These are phyloP conservation scores for Avena atlantica DNA, from an alignment of 176 grass and related monocot genomes.

Conservation along the genomic window DNA sequence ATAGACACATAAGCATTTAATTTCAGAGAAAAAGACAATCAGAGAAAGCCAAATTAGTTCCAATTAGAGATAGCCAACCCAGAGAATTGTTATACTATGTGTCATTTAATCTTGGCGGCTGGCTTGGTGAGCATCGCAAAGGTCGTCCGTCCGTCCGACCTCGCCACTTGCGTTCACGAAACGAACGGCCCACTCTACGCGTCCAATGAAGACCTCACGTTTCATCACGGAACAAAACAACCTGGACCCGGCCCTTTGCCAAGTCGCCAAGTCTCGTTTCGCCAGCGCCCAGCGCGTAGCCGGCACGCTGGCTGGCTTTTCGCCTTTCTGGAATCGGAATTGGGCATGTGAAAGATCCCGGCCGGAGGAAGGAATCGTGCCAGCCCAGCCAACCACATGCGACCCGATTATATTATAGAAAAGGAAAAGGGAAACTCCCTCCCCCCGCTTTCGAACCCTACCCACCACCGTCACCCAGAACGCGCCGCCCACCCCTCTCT, in stretches of 20 bases:
- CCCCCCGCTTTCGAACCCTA: neutral
- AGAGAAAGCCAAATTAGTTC: too few species aligned
- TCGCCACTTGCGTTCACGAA: too few species aligned
- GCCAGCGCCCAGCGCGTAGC: neutral
- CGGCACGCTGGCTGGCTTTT: neutral
- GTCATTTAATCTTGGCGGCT: too few species aligned
- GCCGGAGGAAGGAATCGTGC: neutral
- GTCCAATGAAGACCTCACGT: too few species aligned
- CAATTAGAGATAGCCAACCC: too few species aligned
- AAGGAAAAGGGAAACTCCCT: neutral
- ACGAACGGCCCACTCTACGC: too few species aligned
- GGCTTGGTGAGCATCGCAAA: too few species aligned
- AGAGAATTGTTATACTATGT: too few species aligned
- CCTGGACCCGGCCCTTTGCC: neutral
- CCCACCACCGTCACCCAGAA: neutral
- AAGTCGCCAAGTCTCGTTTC: neutral
- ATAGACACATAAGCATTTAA: too few species aligned
- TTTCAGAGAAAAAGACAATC: too few species aligned
- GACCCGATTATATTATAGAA: neutral
- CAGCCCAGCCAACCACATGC: neutral
- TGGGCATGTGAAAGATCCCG: neutral
- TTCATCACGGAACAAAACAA: too few species aligned
- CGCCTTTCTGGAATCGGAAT: neutral
- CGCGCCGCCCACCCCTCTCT: neutral
- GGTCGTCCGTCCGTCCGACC: too few species aligned